A percentile compares a stretch with the other conserved stretches of the same genome.
phyloP scores from a whole-genome alignment of 2,329 filamentous ascomycete genomes.

The Calonectria hawksworthii region DNA sequence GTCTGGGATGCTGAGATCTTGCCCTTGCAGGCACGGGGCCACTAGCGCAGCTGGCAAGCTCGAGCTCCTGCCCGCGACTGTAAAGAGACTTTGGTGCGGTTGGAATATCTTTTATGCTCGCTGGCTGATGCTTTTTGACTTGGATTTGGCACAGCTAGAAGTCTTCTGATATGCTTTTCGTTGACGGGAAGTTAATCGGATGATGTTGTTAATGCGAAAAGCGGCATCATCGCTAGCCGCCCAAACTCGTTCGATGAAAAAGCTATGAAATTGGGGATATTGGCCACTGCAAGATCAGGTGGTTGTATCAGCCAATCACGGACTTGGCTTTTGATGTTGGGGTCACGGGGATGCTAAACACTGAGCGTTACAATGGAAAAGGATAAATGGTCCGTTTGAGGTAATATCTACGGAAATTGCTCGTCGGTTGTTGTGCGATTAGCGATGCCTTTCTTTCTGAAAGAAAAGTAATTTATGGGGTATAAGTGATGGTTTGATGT shows the following conservation, averaged over 20 bases:
- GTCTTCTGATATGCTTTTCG: background rate
- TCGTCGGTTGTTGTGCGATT: conserved; percentile 31
- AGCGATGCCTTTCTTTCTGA: background rate
- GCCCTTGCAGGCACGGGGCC: conserved; percentile 26
- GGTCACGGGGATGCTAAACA: conserved; percentile 41
- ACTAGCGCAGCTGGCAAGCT: conserved; percentile 21
- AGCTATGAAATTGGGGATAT: conserved; percentile 15
- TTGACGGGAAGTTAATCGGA: background rate
- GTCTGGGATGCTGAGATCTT: conserved; percentile 10
- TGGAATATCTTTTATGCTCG: background rate
- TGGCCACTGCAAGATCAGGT: conserved; percentile 7
- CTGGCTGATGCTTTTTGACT: background rate
- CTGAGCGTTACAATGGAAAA: conserved; percentile 18
- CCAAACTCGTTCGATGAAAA: conserved; percentile 8
- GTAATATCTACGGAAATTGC: background rate
- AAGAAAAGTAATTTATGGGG: background rate
- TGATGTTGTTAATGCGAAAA: conserved; percentile 7
- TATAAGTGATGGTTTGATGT: background rate
- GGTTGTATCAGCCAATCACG: conserved; percentile 38
- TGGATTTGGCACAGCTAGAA: background rate
- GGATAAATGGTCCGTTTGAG: background rate
- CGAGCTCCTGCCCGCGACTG: background rate
- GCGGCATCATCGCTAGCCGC: conserved; percentile 3
- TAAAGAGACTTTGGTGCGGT: conserved; percentile 5
- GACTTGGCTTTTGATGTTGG: conserved; percentile 35